Conservation (phyloP, 1,284 basidiomycete species). For the Coniophora puteana region DNA sequence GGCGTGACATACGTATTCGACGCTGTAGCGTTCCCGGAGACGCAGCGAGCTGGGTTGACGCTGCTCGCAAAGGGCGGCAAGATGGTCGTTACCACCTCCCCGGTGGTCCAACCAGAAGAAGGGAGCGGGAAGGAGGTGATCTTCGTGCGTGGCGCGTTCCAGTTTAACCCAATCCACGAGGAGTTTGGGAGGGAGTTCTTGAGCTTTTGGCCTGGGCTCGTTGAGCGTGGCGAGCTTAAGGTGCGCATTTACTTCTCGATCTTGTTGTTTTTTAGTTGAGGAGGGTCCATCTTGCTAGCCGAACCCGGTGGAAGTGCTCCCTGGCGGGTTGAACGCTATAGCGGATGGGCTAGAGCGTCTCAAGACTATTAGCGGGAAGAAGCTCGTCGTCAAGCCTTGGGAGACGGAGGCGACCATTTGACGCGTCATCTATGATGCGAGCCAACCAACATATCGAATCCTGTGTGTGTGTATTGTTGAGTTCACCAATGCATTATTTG, state of each 20-base stretch:
- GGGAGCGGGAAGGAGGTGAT: not conserved
- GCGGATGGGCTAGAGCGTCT: no score
- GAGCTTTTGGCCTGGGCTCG: constrained; percentile 9
- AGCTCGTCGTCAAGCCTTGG: no score
- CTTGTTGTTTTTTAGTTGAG: not conserved
- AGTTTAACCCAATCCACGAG: no score
- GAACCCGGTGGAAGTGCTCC: constrained; percentile 18
- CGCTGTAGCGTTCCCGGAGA: not conserved
- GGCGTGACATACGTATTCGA: not conserved
- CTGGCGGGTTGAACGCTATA: not conserved
- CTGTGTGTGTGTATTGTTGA: no score
- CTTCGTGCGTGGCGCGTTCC: not conserved
- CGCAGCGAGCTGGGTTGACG: not conserved
- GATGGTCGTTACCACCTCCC: not conserved
- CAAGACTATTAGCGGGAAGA: no score
- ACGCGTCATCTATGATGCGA: no score
- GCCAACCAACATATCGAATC: no score
- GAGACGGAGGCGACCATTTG: no score
- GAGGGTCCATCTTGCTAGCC: constrained; percentile 10
- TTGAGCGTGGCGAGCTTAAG: constrained; percentile 19
- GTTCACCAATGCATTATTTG: no score
- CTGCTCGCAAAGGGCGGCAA: constrained; percentile 1
- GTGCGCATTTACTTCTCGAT: constrained; percentile 8
- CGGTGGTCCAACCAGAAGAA: not conserved
- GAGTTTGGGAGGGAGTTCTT: constrained; percentile 9